Base-by-base conservation (phyloP, 305 asterid genomes). In the Fraxinus xanthoxyloides region DNA sequence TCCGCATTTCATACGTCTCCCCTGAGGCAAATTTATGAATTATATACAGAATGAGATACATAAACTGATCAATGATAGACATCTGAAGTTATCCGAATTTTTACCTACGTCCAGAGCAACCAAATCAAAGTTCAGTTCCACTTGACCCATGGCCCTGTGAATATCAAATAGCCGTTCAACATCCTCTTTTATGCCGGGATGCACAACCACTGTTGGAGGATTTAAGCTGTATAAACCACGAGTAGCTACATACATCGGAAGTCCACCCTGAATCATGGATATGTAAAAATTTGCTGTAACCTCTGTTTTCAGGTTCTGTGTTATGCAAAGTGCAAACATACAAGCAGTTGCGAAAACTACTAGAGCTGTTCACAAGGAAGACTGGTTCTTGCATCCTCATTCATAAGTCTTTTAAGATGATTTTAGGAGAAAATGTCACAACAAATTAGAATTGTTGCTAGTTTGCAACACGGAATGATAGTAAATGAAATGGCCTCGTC, bases 1-100 rank as follows among this genome's bases (percentile, higher is more conserved):
- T 94, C 92, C 98, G 93, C 97, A 96, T 24, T 87, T 94, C 98
- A 90, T 93, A 96, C 74, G 98, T 94, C 86, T 96, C 99, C 85
- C 99, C 98, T 96, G 91, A 78, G 61, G 12, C 72, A 59, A 72
- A 82, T 73, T 61, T 56, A 30, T 59, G 80, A 76, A 34, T 46
- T 35, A 8, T 70, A 59, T 76, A 80, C 80, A 83, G 69, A 78
- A 65, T 75, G 61, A 51, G 48, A 63, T 43, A 46, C 48, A 84
- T 43, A 81, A 84, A 23, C 19, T 34, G 67, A 79, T 21, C 63
- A 78, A 84, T 17, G 84, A 74, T 63, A 72, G 5, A 77, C 5
- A 9, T 35, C 35, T 77, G 82, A 63, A 61, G 75, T 74, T 4
- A 82, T 77, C 72, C 9, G 48, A 81, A 79, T 79, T 69, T 82